Base-by-base conservation (phyloP, 495 filamentous ascomycete species). In the Aspergillus bertholletiae region DNA sequence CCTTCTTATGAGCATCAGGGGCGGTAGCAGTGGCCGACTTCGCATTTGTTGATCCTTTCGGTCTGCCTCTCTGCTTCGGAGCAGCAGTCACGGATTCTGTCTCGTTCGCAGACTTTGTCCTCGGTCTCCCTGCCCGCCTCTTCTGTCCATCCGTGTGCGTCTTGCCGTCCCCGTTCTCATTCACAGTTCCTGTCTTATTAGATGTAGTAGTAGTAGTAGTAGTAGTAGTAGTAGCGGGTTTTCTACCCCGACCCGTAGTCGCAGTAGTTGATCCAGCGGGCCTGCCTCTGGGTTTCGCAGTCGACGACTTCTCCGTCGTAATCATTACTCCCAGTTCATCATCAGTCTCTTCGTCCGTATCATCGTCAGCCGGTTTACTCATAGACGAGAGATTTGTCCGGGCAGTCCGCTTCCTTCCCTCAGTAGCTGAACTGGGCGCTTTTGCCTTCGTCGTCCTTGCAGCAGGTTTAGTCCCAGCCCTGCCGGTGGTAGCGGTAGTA, bases 261-360 rank as follows among this genome's bases (percentile, higher is more conserved):
- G 56, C 20, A 21, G 53, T 57, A 1, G 59, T 44, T 20, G 67
- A 18, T 26, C 44, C 53, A 49, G 61, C 12, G 11, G 68, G 46
- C 18, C 59, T 61, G 7, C 50, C 59, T 24, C 53, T 61, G 3
- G 60, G 39, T 46, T 49, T 59, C 6, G 60, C 23, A 26, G 59
- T 39, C 22, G 57, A 61, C 3, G 44, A 39, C n/a, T 60, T 60
- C 22, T 51, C 56, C 39, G 60, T 59, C 0, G 17, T 66, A 7
- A 55, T 53, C 40, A 75, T 61, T 13, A 70, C 60, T 0, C 60
- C 68, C 40, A 77, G 61, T 53, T 77, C 74, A 59, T 76, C 73
- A 26, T 76, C 73, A 15, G 70, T 73, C 20, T 69, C 59, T 17
- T 63, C 72, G 22, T 73, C 73, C 1, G 63, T 55, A 13, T 67